These are phyloP conservation scores for Ascocoryne sarcoides DNA, from an alignment of 2,329 filamentous ascomycete genomes.

Conservation along the genomic window DNA sequence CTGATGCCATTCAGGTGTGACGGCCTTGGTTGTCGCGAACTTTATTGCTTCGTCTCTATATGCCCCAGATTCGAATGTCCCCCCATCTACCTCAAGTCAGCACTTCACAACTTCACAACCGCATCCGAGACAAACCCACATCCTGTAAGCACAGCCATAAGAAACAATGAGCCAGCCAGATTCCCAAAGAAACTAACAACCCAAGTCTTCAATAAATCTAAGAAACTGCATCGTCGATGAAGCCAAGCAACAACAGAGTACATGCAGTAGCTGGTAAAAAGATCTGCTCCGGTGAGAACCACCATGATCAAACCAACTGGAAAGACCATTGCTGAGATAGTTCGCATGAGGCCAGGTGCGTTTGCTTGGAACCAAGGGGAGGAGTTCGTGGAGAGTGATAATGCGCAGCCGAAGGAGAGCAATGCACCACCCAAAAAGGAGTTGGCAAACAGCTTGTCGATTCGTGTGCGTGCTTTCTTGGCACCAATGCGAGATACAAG, in stretches of 20 bases:
- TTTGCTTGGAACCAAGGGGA: conserved; percentile 41
- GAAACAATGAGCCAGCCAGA: conserved; percentile 39
- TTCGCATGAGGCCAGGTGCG: conserved; percentile 38
- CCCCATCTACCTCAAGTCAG: conserved; percentile 32
- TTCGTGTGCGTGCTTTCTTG: conserved; percentile 42
- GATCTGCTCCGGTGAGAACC: conserved; percentile 39
- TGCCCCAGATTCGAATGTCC: conserved; percentile 35
- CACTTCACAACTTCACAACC: not conserved
- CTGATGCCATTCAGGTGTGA: conserved; percentile 40
- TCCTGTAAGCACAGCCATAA: conserved; percentile 39
- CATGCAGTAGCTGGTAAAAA: conserved; percentile 35
- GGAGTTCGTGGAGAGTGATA: conserved; percentile 36
- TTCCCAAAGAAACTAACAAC: conserved; percentile 40
- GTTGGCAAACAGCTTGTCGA: conserved; percentile 44
- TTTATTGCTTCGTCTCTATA: conserved; percentile 37
- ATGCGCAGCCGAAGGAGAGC: conserved; percentile 42
- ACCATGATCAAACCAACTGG: conserved; percentile 42
- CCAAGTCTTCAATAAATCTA: conserved; percentile 32
- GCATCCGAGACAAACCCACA: conserved; percentile 28
- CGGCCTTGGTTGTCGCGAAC: conserved; percentile 40
- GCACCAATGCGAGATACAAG: conserved; percentile 40
- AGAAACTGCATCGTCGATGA: conserved; percentile 32
- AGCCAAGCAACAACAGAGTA: conserved; percentile 37
- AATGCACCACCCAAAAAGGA: conserved; percentile 43
- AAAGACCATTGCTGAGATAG: conserved; percentile 37